Evolutionary conservation across 1,139 yeast genomes (phyloP).

Genomic region (Protomyces inouyei): DNA sequence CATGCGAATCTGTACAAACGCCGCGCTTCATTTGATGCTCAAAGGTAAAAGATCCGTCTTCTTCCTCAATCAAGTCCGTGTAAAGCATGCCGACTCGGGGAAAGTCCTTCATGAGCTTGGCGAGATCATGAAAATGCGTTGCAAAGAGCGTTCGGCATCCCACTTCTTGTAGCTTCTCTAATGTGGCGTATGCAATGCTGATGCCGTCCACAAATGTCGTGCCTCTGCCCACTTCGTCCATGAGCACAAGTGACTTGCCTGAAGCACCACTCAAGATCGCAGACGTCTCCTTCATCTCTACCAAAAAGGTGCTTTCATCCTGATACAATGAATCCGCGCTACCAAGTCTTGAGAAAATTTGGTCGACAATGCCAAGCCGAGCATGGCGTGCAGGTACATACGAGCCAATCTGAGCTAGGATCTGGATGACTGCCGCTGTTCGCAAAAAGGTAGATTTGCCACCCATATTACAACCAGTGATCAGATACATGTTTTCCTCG

Average conservation of each 20-base stretch:
- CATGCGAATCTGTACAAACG: conserved; percentile 32
- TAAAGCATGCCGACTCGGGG: conserved; percentile 2
- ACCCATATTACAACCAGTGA: conserved; percentile 76
- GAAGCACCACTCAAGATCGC: conserved; percentile 75
- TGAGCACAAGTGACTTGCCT: conserved; percentile 66
- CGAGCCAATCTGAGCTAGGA: conserved; percentile 40
- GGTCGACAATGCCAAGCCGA: conserved; percentile 72
- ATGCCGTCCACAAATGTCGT: conserved; percentile 87
- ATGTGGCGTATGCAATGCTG: conserved; percentile 80
- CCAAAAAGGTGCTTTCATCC: conserved; percentile 92
- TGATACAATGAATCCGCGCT: conserved; percentile 66
- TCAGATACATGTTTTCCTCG: conserved; percentile 53
- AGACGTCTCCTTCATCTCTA: conserved; percentile 94
- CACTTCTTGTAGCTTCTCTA: conserved; percentile 51
- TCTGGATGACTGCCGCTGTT: conserved; percentile 78
- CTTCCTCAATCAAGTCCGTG: conserved; percentile 7
- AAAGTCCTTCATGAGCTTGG: conserved; percentile 36
- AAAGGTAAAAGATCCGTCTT: conserved; percentile 1
- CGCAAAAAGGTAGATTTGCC: conserved; percentile 89
- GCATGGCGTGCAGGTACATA: conserved; percentile 59
- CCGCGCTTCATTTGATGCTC: conserved; percentile 16
- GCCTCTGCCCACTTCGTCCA: conserved; percentile 96
- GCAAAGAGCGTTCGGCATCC: conserved; percentile 84
- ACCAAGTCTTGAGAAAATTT: conserved; percentile 63
- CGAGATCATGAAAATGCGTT: conserved; percentile 64